These are phyloP conservation scores for Xylaria sp. DNA, from an alignment of 2,329 filamentous ascomycete genomes.

Conservation along the genomic window DNA sequence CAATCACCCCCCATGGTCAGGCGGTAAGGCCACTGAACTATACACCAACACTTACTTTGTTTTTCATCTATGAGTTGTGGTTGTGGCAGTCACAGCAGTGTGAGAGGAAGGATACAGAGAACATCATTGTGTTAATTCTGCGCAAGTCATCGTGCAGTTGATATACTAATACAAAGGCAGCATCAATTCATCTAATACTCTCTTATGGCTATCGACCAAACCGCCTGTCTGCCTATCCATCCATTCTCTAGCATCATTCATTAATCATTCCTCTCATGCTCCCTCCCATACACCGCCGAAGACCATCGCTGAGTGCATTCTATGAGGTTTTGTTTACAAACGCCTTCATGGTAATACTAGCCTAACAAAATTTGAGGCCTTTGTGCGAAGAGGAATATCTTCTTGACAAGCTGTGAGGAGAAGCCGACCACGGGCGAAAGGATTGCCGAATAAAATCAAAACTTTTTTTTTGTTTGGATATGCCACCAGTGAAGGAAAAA, in stretches of 20 bases:
- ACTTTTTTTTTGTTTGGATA: too few relatives aligned
- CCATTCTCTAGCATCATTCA: neutral
- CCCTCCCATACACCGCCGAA: neutral
- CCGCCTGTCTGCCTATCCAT: constrained; percentile 3
- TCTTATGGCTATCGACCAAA: neutral
- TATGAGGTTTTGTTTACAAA: neutral
- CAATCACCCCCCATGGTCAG: too few relatives aligned
- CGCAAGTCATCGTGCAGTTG: constrained; percentile 19
- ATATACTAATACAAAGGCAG: neutral
- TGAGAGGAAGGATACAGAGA: neutral
- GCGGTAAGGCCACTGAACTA: too few relatives aligned
- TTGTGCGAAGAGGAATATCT: neutral
- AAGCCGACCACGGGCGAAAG: neutral
- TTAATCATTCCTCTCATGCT: neutral
- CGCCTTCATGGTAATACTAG: neutral
- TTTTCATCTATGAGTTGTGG: too few relatives aligned
- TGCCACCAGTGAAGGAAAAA: neutral
- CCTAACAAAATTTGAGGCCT: neutral
- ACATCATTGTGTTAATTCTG: constrained; percentile 8
- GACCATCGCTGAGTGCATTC: neutral
- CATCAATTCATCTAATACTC: neutral
- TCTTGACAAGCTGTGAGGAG: neutral
- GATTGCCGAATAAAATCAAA: neutral
- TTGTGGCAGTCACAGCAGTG: constrained; percentile 8
- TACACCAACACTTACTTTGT: too few relatives aligned